Evolutionary conservation across 1,284 basidiomycete species (phyloP).

Genomic region (Rhodotorula sp.): DNA sequence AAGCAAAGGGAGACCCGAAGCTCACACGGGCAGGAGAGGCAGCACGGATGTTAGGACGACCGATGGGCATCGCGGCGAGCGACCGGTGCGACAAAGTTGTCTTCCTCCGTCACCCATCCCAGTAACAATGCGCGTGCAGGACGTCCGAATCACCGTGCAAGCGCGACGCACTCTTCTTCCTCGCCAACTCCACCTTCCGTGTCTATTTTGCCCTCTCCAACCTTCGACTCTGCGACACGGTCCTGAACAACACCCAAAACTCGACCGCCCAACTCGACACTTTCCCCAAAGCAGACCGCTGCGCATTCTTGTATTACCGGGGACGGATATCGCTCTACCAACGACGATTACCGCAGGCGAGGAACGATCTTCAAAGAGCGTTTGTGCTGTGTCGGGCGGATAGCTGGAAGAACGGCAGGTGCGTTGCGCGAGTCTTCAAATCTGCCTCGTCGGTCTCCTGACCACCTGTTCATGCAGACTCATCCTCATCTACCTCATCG

Average conservation of each 20-base stretch:
- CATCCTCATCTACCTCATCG: conserved; percentile 49
- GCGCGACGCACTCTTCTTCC: conserved; percentile 43
- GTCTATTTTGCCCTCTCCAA: conserved; percentile 49
- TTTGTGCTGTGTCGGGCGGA: conserved; percentile 46
- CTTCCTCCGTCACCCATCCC: background rate
- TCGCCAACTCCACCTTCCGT: conserved; percentile 45
- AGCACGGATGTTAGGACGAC: conserved; percentile 39
- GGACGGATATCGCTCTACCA: conserved; percentile 51
- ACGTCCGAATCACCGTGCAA: conserved; percentile 31
- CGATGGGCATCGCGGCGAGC: conserved; percentile 42
- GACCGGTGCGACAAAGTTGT: conserved; percentile 33
- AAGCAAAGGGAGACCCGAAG: conserved; percentile 35
- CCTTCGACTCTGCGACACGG: conserved; percentile 51
- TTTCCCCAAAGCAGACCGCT: conserved; percentile 48
- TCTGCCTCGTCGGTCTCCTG: background rate
- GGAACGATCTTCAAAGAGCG: conserved; percentile 48
- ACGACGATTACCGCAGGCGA: conserved; percentile 46
- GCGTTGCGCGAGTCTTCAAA: no score
- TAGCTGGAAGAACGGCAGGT: conserved; percentile 45
- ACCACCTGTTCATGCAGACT: conserved; percentile 29
- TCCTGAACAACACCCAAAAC: conserved; percentile 50
- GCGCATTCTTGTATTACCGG: conserved; percentile 50
- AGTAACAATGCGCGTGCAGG: background rate
- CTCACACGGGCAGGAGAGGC: conserved; percentile 42
- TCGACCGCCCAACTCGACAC: conserved; percentile 35